Evolutionary conservation across 768 basidiomycete genomes (phyloP).

Genomic region (Jaapia argillacea): DNA sequence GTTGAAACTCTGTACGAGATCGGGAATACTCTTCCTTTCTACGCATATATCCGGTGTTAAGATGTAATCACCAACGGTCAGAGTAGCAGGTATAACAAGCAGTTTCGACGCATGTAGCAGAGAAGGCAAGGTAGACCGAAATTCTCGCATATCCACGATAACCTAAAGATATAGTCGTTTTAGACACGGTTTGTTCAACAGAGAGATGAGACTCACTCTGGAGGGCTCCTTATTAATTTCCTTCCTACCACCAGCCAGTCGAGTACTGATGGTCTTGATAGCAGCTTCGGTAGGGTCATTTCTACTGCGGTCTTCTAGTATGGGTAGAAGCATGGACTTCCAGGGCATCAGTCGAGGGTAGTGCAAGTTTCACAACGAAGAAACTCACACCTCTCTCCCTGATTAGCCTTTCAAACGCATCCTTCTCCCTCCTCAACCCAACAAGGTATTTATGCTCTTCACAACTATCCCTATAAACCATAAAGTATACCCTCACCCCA

Average conservation of each 20-base stretch:
- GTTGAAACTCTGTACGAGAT: conserved; percentile 88
- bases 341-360: too few relatives aligned
- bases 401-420: conserved; percentile 87
- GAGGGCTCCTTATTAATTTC: conserved; percentile 57
- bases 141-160: conserved; percentile 95
- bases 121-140: conserved; percentile 86
- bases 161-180: conserved; percentile 38
- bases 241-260: conserved; percentile 80
- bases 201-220: conserved; percentile 29
- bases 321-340: conserved; percentile 90
- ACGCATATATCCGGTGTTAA: conserved; percentile 92
- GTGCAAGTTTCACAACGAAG: conserved; percentile 1
- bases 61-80: conserved; percentile 95
- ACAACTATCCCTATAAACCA: conserved; percentile 87
- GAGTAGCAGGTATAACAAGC: conserved; percentile 79
- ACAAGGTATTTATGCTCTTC: conserved; percentile 96
- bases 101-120: conserved; percentile 77
- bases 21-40: conserved; percentile 90
- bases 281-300: conserved; percentile 38
- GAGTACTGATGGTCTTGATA: conserved; percentile 73
- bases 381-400: conserved; percentile 78
- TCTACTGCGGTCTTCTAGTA: conserved; percentile 50
- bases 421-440: conserved; percentile 83
- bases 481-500: conserved; percentile 85
- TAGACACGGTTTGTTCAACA: not conserved